Conservation (phyloP, 257 asterid species). For the Petrea volubilis region DNA sequence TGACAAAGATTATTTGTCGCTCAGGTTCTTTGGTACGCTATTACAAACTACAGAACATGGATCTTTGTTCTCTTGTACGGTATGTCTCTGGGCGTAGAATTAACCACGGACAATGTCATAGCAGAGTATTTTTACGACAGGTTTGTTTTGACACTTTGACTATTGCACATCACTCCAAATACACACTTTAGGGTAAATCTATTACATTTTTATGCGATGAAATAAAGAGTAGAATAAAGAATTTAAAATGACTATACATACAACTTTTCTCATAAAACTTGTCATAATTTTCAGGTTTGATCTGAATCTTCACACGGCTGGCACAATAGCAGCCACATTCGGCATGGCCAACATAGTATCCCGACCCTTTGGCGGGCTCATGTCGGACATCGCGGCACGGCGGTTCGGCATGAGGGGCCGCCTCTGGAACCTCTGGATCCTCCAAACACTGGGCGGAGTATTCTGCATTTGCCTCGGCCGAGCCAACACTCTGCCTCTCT, state of each 20-base stretch:
- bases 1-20: neutral
- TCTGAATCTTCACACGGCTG: slow-evolving; percentile 58
- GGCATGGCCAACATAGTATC: slow-evolving; percentile 59
- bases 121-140: slow-evolving; percentile 64
- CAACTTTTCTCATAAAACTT: too few species aligned
- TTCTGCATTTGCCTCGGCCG: slow-evolving; percentile 54
- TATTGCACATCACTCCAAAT: neutral
- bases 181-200: too few species aligned
- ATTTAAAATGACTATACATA: too few species aligned
- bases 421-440: slow-evolving; percentile 59
- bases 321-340: slow-evolving; percentile 59
- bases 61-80: slow-evolving; percentile 58
- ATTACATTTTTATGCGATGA: too few species aligned
- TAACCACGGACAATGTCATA: slow-evolving; percentile 57
- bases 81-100: slow-evolving; percentile 57
- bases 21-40: slow-evolving; percentile 48
- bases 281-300: slow-evolving; percentile 32
- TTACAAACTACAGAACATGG: slow-evolving; percentile 63
- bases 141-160: slow-evolving; percentile 15
- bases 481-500: slow-evolving; percentile 40
- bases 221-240: too few species aligned
- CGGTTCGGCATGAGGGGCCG: slow-evolving; percentile 68
- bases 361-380: slow-evolving; percentile 55
- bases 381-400: slow-evolving; percentile 46
- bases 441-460: slow-evolving; percentile 57